Percentiles rank a stretch among this genome's conserved stretches.
Conservation (phyloP, 148 eudicot genomes). For the Rhododendron vialii region DNA sequence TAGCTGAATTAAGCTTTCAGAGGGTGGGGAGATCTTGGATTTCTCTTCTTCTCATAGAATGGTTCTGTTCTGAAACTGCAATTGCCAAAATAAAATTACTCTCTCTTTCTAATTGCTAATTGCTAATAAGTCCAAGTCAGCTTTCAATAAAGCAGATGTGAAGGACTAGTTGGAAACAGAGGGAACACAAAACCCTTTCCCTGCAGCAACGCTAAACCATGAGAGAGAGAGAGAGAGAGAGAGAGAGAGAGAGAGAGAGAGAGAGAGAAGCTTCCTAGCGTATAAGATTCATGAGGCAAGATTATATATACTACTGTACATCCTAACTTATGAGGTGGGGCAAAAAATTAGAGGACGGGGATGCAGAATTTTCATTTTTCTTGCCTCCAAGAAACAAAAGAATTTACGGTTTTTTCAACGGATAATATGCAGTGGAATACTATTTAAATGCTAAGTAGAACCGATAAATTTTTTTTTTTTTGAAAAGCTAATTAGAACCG, state of each 20-base stretch:
- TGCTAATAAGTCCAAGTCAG: neutral
- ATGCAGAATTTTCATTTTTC: no score
- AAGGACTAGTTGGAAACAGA: neutral
- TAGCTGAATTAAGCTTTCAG: constrained; percentile 4
- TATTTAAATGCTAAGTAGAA: no score
- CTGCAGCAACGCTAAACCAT: neutral
- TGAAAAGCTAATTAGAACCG: no score
- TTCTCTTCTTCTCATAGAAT: neutral
- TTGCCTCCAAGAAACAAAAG: no score
- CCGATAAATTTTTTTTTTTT: no score
- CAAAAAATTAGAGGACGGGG: neutral
- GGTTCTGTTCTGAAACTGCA: neutral
- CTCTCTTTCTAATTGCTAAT: neutral
- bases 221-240: neutral
- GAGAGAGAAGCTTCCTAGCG: neutral
- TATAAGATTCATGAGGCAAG: neutral
- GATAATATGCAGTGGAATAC: no score
- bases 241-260: neutral
- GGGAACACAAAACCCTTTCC: neutral
- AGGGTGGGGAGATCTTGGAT: neutral
- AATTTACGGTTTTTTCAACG: no score
- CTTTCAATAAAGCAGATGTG: neutral
- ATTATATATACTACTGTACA: neutral
- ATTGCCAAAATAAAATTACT: neutral
- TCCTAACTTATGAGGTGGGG: neutral